Conservation (phyloP, 768 basidiomycete genomes). For the Tremella yokohamensis region DNA sequence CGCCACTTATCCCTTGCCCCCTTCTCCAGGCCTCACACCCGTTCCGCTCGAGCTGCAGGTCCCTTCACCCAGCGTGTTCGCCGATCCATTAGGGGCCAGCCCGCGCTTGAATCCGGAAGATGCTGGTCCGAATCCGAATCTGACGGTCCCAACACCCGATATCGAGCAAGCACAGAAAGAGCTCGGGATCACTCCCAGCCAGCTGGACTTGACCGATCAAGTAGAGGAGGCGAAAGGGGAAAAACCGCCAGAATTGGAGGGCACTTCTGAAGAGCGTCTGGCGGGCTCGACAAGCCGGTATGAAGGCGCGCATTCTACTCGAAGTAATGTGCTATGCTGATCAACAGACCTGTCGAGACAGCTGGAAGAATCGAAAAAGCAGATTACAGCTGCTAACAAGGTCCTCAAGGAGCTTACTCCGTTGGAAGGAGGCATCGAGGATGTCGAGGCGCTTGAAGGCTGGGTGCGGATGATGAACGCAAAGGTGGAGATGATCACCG, state of each 20-base stretch:
- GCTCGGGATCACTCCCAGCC: background rate
- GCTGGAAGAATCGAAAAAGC: constrained; percentile 22
- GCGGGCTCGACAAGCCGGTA: constrained; percentile 22
- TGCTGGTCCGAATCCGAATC: constrained; percentile 12
- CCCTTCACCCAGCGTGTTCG: constrained; percentile 7
- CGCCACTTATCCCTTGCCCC: constrained; percentile 41
- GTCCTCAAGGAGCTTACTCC: constrained; percentile 70
- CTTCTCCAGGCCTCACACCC: constrained; percentile 27
- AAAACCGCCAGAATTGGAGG: background rate
- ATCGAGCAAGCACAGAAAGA: constrained; percentile 6
- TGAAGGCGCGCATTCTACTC: constrained; percentile 16
- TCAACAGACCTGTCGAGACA: constrained; percentile 18
- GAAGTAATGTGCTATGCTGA: background rate
- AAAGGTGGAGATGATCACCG: constrained; percentile 71
- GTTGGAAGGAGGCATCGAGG: constrained; percentile 60
- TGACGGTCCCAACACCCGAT: constrained; percentile 16
- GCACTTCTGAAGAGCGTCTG: constrained; percentile 8
- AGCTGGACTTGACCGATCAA: constrained; percentile 5
- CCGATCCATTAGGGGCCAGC: constrained; percentile 39
- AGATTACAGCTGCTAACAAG: constrained; percentile 54
- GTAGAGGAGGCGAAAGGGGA: constrained; percentile 1
- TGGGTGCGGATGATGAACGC: constrained; percentile 65
- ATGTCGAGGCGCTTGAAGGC: constrained; percentile 66
- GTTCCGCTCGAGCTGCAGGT: constrained; percentile 6
- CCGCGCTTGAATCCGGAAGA: constrained; percentile 8